A percentile compares a stretch with the other conserved stretches of the same genome.
These are phyloP conservation scores for Carex arenaria DNA, from an alignment of 202 grass and related monocot species.

Conservation along the genomic window DNA sequence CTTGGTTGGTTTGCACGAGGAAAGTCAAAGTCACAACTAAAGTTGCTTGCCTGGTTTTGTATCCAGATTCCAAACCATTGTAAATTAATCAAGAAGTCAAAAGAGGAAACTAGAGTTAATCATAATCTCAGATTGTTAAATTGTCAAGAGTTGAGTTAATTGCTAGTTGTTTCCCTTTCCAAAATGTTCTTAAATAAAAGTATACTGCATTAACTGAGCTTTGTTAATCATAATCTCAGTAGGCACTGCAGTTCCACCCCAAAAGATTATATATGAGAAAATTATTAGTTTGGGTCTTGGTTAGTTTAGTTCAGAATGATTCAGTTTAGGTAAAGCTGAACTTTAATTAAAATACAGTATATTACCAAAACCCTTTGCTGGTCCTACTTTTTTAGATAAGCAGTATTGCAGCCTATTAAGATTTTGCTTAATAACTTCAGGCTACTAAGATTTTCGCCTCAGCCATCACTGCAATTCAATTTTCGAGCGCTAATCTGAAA, in stretches of 20 bases:
- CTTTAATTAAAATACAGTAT: too few species aligned
- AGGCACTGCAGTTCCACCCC: too few species aligned
- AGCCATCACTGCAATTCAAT: neutral
- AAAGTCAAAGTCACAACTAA: neutral
- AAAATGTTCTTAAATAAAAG: neutral
- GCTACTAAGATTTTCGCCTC: neutral
- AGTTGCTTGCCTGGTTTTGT: too few species aligned
- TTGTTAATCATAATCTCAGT: too few species aligned
- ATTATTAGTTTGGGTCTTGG: too few species aligned
- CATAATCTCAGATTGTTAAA: neutral
- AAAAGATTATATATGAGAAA: too few species aligned
- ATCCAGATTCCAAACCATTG: neutral
- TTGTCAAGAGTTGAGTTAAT: neutral
- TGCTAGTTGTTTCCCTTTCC: neutral
- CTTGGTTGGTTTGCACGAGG: neutral
- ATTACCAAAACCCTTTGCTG: too few species aligned
- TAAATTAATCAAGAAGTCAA: neutral
- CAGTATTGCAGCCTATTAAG: too few species aligned
- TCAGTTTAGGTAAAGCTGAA: too few species aligned
- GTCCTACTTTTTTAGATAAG: too few species aligned
- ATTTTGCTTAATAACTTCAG: too few species aligned
- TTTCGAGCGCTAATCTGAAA: neutral
- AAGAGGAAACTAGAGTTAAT: neutral
- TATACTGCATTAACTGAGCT: neutral
- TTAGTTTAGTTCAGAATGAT: too few species aligned